A percentile compares a stretch with the other conserved stretches of the same genome.
These are phyloP conservation scores for Candida awuae DNA, from an alignment of 805 yeast species.

Conservation along the genomic window DNA sequence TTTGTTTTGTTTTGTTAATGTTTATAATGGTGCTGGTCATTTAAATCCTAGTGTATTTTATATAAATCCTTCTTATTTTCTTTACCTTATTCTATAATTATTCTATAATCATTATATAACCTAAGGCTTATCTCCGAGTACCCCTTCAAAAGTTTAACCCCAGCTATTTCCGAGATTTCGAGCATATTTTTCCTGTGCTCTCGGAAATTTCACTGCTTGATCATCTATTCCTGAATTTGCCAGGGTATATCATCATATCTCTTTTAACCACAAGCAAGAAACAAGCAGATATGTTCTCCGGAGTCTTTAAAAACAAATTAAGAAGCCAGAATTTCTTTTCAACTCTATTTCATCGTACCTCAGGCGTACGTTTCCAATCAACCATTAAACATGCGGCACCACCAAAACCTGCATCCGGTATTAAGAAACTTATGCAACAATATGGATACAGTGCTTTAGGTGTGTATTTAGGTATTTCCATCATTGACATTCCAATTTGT, in stretches of 20 bases:
- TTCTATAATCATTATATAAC: too few species aligned
- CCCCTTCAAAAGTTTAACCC: too few species aligned
- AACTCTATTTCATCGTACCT: slow-evolving; percentile 1
- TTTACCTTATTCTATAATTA: neutral
- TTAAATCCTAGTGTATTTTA: slow-evolving; percentile 8
- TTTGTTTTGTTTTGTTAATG: neutral
- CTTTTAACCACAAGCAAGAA: neutral
- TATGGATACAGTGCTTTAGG: slow-evolving; percentile 91
- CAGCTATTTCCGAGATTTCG: neutral
- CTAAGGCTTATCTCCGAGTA: too few species aligned
- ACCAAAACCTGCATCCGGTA: slow-evolving; percentile 33
- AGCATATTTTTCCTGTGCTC: neutral
- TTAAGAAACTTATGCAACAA: slow-evolving; percentile 64
- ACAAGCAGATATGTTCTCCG: neutral
- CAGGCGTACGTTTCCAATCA: slow-evolving; percentile 14
- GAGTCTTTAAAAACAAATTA: neutral
- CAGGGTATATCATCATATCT: too few species aligned
- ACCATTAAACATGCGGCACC: slow-evolving; percentile 12
- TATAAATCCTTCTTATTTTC: neutral
- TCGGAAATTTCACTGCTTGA: too few species aligned
- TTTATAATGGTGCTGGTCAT: slow-evolving; percentile 12
- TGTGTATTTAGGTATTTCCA: slow-evolving; percentile 66
- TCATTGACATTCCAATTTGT: slow-evolving; percentile 76
- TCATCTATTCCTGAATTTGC: too few species aligned
- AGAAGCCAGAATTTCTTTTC: slow-evolving; percentile 1